These are phyloP conservation scores for Zygotorulaspora danielsina DNA, from an alignment of 805 yeast species.

Conservation along the genomic window DNA sequence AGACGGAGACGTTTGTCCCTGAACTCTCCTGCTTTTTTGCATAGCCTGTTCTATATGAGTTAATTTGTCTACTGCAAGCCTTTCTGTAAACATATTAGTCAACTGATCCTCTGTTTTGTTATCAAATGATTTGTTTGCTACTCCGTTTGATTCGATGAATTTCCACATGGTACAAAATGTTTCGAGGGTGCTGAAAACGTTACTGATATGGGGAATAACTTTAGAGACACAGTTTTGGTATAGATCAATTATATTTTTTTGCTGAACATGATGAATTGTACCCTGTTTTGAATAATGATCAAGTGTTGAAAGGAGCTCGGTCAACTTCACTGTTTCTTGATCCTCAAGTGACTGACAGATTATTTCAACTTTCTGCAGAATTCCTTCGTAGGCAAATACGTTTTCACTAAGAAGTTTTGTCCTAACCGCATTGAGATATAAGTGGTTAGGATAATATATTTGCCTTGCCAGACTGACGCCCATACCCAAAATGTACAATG, in stretches of 20 bases:
- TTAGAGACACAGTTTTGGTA: constrained; percentile 18
- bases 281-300: constrained; percentile 16
- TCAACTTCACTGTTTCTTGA: constrained; percentile 3
- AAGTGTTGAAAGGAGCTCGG: constrained; percentile 10
- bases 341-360: constrained; percentile 13
- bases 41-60: constrained; percentile 17
- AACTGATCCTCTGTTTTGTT: constrained; percentile 17
- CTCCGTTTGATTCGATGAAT: constrained; percentile 19
- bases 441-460: constrained; percentile 27
- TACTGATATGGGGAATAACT: constrained; percentile 18
- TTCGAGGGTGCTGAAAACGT: constrained; percentile 11
- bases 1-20: constrained; percentile 4
- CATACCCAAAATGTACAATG: constrained; percentile 18
- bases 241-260: constrained; percentile 17
- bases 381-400: constrained; percentile 24
- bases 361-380: constrained; percentile 18
- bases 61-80: constrained; percentile 27
- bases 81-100: constrained; percentile 27
- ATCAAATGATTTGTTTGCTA: constrained; percentile 11
- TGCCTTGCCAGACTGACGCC: constrained; percentile 25
- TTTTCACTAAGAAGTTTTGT: constrained; percentile 24
- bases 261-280: constrained; percentile 18
- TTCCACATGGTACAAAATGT: constrained; percentile 27
- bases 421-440: constrained; percentile 15
- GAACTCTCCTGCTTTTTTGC: not conserved